Evolutionary conservation across 805 yeast species (phyloP), one percentile per base, ranked within the genome.

Genomic region (Yarrowia bubula): DNA sequence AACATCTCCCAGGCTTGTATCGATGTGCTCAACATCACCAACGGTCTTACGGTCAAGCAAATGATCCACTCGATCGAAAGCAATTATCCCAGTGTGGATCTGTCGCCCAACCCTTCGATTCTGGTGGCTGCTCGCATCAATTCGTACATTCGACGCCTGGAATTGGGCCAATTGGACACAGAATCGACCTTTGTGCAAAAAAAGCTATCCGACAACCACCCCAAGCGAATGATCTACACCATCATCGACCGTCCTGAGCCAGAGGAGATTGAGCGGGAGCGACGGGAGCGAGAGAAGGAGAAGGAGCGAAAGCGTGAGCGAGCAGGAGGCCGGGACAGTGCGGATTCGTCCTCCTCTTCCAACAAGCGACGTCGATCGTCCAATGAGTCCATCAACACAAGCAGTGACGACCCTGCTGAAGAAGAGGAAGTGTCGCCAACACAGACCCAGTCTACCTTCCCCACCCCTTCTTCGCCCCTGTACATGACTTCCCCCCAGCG

Each of bases 61-160:
- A 46, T 61, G 57, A 61, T 61, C 57, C 44, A 61, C 37, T 39
- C 55, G 33, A 61, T 61, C 38, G 47, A 61, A 38, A 37, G 32
- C 42, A 32, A 43, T 18, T 58, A 33, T 15, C 64, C 64, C 7
- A 22, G 22, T n/a, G 64, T 58, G 41, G 64, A 58, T 43, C 51
- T 58, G 33, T 61, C 65, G 14, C 57, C 65, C 11, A 61, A 61
- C 22, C 57, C 55, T 14, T 37, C 46, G 22, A 61, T 48, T 46
- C 65, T 61, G 32, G 65, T 61, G 57, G 65, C 65, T 13, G 65
- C 65, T 28, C 55, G 65, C n/a, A 61, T 61, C 57, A 61, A 61
- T 38, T 46, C 57, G 4, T 61, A 61, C 41, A 61, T 61, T 17
- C 57, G 65, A 15, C 65, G 65, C 10, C 47, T 61, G 46, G 57